These are phyloP conservation scores for Suillus variegatus DNA, from an alignment of 768 basidiomycete species.

Conservation along the genomic window DNA sequence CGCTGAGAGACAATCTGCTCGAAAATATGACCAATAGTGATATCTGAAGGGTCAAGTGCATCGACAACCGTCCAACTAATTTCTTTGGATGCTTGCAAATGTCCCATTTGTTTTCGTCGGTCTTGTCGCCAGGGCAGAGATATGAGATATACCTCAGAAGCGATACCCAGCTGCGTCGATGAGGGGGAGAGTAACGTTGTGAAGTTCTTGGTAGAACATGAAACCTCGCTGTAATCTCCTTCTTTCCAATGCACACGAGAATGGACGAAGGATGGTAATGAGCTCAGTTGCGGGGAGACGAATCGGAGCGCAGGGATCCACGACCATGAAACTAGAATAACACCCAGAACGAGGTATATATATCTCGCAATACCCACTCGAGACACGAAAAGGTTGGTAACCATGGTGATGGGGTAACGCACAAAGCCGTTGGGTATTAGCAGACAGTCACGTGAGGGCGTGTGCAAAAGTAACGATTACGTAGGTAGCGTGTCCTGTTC, in stretches of 20 bases:
- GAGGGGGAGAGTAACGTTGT: too few relatives aligned
- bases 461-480: too few relatives aligned
- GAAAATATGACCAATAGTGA: slow-evolving; percentile 42
- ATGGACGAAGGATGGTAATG: background rate
- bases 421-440: background rate
- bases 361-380: background rate
- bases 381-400: background rate
- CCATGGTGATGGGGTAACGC: background rate
- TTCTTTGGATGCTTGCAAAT: slow-evolving; percentile 44
- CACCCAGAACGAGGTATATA: background rate
- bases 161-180: slow-evolving; percentile 34
- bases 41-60: slow-evolving; percentile 44
- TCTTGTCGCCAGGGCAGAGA: slow-evolving; percentile 60
- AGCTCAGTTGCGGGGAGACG: background rate
- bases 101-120: slow-evolving; percentile 59
- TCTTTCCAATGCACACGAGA: background rate
- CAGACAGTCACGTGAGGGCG: too few relatives aligned
- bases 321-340: background rate
- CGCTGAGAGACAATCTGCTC: slow-evolving; percentile 43
- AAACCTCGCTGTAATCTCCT: background rate
- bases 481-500: too few relatives aligned
- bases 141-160: slow-evolving; percentile 53
- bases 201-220: background rate
- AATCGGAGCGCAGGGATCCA: background rate
- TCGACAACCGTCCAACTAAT: slow-evolving; percentile 57